Base-by-base conservation (phyloP, 495 filamentous ascomycete species). In the Glutinoglossum americanum region DNA sequence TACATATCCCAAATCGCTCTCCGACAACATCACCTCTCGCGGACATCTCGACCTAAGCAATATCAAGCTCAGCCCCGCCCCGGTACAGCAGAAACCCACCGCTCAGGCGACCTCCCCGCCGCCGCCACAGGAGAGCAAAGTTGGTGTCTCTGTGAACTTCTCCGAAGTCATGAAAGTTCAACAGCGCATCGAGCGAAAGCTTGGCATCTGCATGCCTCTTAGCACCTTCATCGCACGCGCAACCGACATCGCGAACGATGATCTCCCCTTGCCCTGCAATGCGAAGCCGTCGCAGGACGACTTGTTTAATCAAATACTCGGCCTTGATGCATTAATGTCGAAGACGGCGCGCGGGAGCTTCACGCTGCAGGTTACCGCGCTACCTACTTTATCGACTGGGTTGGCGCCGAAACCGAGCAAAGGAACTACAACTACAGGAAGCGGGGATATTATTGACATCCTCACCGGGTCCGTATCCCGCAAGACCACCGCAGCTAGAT, bases 21-120 rank as follows among this genome's bases (percentile, higher is more conserved):
- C 81, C 45, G 70, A 74, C 27, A 78, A 79, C 10, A 80, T 96
- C 63, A 69, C 74, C 48, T 83, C 92, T 66, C 80, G 89, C 33
- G 69, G 73, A 41, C 87, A 94, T 67, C 77, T 98, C 27, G 93
- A 97, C 68, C 78, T 97, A 57, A 92, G 84, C 71, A 94, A 96
- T 70, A 88, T 96, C 73, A 93, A 94, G 75, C 72, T 88, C 59
- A 80, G 82, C n/a, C 70, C 80, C 33, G 48, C 61, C 25, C 71
- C 75, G 45, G 68, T 72, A 4, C 28, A 37, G 51, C 61, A 1
- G 60, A 62, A 35, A 65, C 67, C n/a, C 39, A 67, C 73, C 19
- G 65, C 70, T n/a, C 64, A 70, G 15, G 62, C 68, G 27, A 66
- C 68, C 21, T 64, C 64, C 23, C 62, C 66, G 53, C 56, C 62